Base-by-base conservation (phyloP, 1,139 yeast species). In the Suhomyces ambrosiae region DNA sequence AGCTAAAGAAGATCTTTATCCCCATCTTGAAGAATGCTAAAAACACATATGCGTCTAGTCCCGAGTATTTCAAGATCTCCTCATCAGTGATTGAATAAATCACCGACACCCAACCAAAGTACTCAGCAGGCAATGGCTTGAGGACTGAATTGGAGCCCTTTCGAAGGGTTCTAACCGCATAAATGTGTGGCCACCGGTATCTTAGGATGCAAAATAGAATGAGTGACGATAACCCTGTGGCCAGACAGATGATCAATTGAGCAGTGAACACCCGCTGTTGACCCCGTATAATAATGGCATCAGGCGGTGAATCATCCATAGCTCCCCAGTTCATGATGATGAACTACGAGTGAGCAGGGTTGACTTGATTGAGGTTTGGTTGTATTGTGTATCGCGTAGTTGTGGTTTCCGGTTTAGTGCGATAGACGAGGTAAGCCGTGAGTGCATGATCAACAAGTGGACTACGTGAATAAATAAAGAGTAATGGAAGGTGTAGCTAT, bases 121-220 rank as follows among this genome's bases (percentile, higher is more conserved):
- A 54, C 32, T 57, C 56, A 28, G 54, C 49, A 8, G 77, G 76
- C 24, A 71, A 53, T n/a, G 59, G 62, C 37, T 61, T 61, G 42
- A 69, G 52, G 3, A 47, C 38, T 9, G 49, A 49, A 21, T 53
- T 52, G 35, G 60, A 54, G 33, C 58, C 53, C 39, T 60, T 58
- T 38, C 77, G 52, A 26, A 72, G 50, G 7, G 77, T 70, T 43
- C 78, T 48, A 12, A 71, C 72, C n/a, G 78, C 77, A 46, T 73
- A 73, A 45, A 74, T 69, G 47, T 71, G 77, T 14, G 78, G 78
- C 75, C 77, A 74, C 48, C 67, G 58, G 36, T 65, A 66, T 37
- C 78, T 57, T 40, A 69, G 56, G 34, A 65, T 54, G 47, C 77
- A 71, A 48, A 71, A 71, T 30, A 69, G 50, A 12, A 65, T 40